These are phyloP conservation scores for Paramecium caudatum DNA, from an alignment of 73 alveolate species.

Conservation along the genomic window DNA sequence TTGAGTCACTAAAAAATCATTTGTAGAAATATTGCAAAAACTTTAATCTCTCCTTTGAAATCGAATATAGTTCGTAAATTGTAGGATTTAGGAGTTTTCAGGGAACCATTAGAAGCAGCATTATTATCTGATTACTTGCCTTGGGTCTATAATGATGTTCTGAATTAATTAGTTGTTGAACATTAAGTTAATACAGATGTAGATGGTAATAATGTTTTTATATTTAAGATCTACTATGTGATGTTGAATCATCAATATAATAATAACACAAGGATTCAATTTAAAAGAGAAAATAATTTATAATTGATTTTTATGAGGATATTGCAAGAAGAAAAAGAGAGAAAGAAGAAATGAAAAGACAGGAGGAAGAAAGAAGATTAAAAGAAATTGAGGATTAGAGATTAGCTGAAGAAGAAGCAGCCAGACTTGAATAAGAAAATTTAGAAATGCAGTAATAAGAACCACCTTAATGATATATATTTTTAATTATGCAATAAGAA, in stretches of 20 bases:
- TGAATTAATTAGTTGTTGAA: background rate
- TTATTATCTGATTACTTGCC: conserved; percentile 65
- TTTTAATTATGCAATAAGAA: too few relatives aligned
- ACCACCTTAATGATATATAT: too few relatives aligned
- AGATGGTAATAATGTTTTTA: background rate
- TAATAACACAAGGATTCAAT: conserved; percentile 4
- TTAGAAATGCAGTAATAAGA: too few relatives aligned
- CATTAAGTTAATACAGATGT: background rate
- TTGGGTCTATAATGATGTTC: conserved; percentile 67
- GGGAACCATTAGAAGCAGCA: conserved; percentile 70
- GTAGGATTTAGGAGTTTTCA: conserved; percentile 63
- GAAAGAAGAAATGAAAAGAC: conserved; percentile 8
- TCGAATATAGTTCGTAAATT: conserved; percentile 44
- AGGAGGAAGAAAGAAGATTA: conserved; percentile 47
- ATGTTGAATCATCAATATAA: background rate
- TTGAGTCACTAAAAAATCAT: conserved; percentile 65
- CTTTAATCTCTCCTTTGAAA: conserved; percentile 40
- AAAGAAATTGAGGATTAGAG: conserved; percentile 16
- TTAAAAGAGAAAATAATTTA: conserved; percentile 21
- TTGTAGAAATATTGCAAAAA: conserved; percentile 62
- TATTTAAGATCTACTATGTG: background rate
- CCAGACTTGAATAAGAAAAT: background rate
- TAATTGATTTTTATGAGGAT: conserved; percentile 17
- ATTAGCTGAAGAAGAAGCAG: conserved; percentile 13
- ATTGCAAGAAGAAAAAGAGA: background rate